These are phyloP conservation scores for Apophysomyces variabilis DNA, from an alignment of 371 early-diverging fungal species.

Conservation along the genomic window DNA sequence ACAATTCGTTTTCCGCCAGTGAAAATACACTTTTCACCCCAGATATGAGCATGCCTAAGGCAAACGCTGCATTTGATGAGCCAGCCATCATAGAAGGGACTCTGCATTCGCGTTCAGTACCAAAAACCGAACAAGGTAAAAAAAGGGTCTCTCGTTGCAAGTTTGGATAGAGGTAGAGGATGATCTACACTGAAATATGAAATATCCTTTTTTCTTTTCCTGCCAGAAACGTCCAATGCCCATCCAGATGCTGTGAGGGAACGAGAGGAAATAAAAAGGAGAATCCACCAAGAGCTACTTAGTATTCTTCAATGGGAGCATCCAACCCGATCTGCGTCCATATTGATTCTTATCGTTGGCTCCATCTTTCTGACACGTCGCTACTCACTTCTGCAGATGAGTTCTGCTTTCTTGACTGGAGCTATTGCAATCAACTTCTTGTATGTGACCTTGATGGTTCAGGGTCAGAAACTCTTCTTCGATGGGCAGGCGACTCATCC, in stretches of 20 bases:
- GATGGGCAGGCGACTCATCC: slow-evolving; percentile 16
- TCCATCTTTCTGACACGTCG: slow-evolving; percentile 19
- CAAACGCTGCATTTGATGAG: not conserved
- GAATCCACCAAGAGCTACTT: not conserved
- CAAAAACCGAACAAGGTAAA: too few species aligned
- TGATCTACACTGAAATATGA: too few species aligned
- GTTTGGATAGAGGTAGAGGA: too few species aligned
- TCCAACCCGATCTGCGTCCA: slow-evolving; percentile 19
- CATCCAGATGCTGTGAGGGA: not conserved
- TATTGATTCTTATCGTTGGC: slow-evolving; percentile 1
- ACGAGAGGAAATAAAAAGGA: not conserved
- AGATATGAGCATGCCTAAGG: not conserved
- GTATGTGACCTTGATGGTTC: slow-evolving; percentile 20
- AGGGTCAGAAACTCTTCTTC: slow-evolving; percentile 14
- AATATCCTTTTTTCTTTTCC: too few species aligned
- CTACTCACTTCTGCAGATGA: slow-evolving; percentile 20
- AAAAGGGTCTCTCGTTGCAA: too few species aligned
- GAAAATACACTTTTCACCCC: not conserved
- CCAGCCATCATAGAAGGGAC: not conserved
- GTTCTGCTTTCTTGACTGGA: slow-evolving; percentile 14
- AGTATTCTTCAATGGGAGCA: slow-evolving; percentile 20
- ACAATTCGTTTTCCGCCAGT: not conserved
- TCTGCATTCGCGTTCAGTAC: not conserved
- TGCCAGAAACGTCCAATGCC: too few species aligned
- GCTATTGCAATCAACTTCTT: slow-evolving; percentile 18